Base-by-base conservation (phyloP, 768 basidiomycete genomes). In the Rhodosporidiobolus sp. region DNA sequence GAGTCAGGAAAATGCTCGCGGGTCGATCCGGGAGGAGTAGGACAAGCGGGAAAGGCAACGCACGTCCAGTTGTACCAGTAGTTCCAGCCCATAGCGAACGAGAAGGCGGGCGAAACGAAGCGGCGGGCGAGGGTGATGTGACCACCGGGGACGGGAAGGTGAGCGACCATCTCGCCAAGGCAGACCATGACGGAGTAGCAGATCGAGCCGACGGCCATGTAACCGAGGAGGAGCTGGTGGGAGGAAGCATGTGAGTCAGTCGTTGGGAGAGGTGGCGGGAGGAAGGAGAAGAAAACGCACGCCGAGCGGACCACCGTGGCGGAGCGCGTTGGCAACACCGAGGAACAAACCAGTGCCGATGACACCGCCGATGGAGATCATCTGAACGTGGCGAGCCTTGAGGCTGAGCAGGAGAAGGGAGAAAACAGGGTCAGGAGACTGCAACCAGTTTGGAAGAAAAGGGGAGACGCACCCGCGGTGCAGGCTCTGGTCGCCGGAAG, bases 11-110 rank as follows among this genome's bases (percentile, higher is more conserved):
- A n/a, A n/a, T n/a, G n/a, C n/a, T n/a, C n/a, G n/a, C n/a, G n/a
- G n/a, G n/a, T n/a, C n/a, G n/a, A n/a, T n/a, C n/a, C n/a, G n/a
- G n/a, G n/a, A n/a, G n/a, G n/a, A n/a, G n/a, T n/a, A n/a, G n/a
- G n/a, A n/a, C n/a, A n/a, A n/a, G n/a, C n/a, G n/a, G n/a, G n/a
- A n/a, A n/a, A n/a, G n/a, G n/a, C n/a, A n/a, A n/a, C n/a, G n/a
- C n/a, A n/a, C n/a, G 82, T 82, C 76, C 78, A 80, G 69, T 77
- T 77, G 71, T 76, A 77, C 65, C 85, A 85, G 67, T 85, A 85
- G 67, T 85, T 84, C 82, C 82, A 84, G 10, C 84, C 85, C 8
- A 84, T 74, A 32, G 76, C 72, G 61, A 79, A 79, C 3, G 63
- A 59, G 64, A 79, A 69, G 1, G 76, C 76, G n/a, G 76, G 76